Evolutionary conservation across 192 early-diverging fungal genomes (phyloP).

Genomic region (Coemansia sp.): DNA sequence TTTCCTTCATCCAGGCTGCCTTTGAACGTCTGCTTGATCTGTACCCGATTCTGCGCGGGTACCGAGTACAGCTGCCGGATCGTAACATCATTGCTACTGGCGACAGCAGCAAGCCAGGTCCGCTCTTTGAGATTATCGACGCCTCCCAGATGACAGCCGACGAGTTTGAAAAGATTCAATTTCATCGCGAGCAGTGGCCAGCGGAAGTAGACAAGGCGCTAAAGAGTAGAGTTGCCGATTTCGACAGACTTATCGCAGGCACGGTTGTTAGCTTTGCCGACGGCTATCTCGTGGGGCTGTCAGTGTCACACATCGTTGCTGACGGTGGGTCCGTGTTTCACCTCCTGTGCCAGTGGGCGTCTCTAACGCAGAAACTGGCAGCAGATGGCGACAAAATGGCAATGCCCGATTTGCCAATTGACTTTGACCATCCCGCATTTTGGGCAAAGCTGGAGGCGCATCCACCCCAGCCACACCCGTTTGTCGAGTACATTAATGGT

Average conservation of each 20-base stretch:
- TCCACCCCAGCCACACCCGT: not conserved
- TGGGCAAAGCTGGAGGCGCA: not conserved
- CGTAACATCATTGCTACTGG: not conserved
- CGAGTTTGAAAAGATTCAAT: not conserved
- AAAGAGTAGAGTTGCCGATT: not conserved
- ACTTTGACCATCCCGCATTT: not conserved
- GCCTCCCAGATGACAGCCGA: not conserved
- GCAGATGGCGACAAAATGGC: not conserved
- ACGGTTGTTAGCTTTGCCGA: not conserved
- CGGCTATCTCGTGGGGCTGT: not conserved
- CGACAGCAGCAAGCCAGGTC: not conserved
- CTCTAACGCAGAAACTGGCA: not conserved
- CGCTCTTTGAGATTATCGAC: not conserved
- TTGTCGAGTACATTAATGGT: not conserved
- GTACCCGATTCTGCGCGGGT: not conserved
- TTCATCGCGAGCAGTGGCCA: not conserved
- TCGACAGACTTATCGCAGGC: not conserved
- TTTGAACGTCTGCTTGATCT: not conserved
- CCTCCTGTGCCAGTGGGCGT: not conserved
- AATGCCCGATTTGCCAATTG: not conserved
- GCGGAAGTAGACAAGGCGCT: not conserved
- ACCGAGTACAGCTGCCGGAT: not conserved
- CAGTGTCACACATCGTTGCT: not conserved
- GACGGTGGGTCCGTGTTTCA: not conserved
- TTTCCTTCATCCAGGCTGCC: not conserved